A percentile compares a stretch with the other conserved stretches of the same genome.
These are phyloP conservation scores for Yamadazyma aaseri DNA, from an alignment of 1,139 yeast species.

Conservation along the genomic window DNA sequence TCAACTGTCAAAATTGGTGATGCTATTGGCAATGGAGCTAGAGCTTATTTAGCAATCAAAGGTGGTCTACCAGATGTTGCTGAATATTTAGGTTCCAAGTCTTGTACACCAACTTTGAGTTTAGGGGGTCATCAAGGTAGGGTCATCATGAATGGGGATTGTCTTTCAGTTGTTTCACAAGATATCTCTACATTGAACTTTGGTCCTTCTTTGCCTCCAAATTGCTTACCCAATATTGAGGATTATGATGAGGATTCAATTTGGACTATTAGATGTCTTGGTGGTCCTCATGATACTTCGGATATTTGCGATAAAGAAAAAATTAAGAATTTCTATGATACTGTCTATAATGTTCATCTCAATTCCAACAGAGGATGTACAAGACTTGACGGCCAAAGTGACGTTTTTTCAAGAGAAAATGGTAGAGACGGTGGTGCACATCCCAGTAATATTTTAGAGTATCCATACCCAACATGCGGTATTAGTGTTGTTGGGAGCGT, in stretches of 20 bases:
- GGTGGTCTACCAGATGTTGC: constrained; percentile 39
- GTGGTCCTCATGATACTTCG: constrained; percentile 37
- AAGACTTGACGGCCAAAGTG: constrained; percentile 32
- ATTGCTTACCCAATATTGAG: constrained; percentile 17
- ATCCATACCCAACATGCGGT: constrained; percentile 35
- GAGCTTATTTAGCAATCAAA: constrained; percentile 29
- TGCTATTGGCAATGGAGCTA: constrained; percentile 21
- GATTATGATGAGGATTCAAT: constrained; percentile 17
- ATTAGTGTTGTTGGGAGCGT: constrained; percentile 31
- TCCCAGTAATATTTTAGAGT: constrained; percentile 34
- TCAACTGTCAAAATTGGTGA: constrained; percentile 27
- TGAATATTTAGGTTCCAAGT: constrained; percentile 30
- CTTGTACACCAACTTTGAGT: constrained; percentile 31
- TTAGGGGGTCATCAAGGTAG: constrained; percentile 41
- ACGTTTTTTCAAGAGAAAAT: constrained; percentile 23
- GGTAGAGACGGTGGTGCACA: constrained; percentile 40
- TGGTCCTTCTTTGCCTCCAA: constrained; percentile 21
- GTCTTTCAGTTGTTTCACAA: constrained; percentile 19
- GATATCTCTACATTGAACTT: constrained; percentile 10
- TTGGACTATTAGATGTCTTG: constrained; percentile 26
- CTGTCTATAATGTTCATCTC: constrained; percentile 27
- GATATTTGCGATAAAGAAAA: constrained; percentile 31
- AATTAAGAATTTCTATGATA: constrained; percentile 21
- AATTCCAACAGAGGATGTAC: constrained; percentile 38
- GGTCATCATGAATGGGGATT: constrained; percentile 30